Evolutionary conservation across 305 asterid species (phyloP), one percentile per base, ranked within the genome.

Genomic region (Fraxinus sp.): DNA sequence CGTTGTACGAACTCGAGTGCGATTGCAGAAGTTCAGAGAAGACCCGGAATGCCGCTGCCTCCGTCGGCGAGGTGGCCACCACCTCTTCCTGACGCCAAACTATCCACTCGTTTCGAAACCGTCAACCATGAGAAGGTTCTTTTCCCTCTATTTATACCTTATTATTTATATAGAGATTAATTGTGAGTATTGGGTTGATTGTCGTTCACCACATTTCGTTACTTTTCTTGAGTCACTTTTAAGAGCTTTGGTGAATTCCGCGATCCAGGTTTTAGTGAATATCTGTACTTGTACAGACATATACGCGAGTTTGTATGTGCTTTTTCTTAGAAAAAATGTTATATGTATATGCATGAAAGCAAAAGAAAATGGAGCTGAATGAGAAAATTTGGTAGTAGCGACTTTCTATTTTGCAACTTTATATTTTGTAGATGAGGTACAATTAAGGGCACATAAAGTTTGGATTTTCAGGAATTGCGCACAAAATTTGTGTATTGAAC

Each of bases 41-140:
- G 97, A 84, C 87, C 87, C 72, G 91, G 90, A 52, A 83, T 93
- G 14, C 91, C 86, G 49, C 55, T 85, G 79, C 55, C 55, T 44
- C 55, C 55, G 55, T 44, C 85, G 81, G 90, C 90, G 9, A 88
- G 96, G 85, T 92, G 93, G 2, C 92, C 90, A 5, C 93, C 88
- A 8, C 93, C 89, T 20, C 93, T 91, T 30, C 90, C 91, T 0
- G 77, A 85, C 1, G 44, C 85, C 79, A 88, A 83, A 80, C 79
- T 86, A 24, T 20, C 68, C 68, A 76, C 93, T 80, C 92, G 97
- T 28, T 86, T 82, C 68, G 89, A 78, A 74, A 91, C 97, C 77
- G 90, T 94, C 52, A 96, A 94, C 81, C 96, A 96, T 18, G 98
- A 94, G 90, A 92, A 94, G 97, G 98, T 94, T 20, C 13, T 57